Percentiles rank a stretch among this genome's conserved stretches.
Conservation (phyloP, 495 filamentous ascomycete genomes). For the Aspergillus saccharolyticus region DNA sequence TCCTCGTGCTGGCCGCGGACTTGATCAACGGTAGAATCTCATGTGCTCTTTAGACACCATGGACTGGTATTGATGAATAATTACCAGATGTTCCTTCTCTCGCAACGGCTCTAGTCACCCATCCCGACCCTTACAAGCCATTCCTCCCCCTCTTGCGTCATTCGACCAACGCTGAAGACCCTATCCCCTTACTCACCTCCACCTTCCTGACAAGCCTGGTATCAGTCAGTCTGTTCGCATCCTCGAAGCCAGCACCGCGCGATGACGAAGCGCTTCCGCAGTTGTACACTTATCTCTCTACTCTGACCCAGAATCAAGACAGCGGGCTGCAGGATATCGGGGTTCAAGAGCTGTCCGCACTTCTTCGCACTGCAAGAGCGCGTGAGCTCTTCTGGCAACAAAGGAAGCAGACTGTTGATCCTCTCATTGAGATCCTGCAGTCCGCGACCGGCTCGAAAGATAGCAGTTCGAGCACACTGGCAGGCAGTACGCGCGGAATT, state of each 20-base stretch:
- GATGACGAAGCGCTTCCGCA: constrained; percentile 79
- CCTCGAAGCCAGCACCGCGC: constrained; percentile 47
- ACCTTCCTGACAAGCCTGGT: constrained; percentile 80
- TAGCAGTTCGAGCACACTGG: constrained; percentile 60
- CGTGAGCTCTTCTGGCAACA: constrained; percentile 85
- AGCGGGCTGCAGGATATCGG: constrained; percentile 93
- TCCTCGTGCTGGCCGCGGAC: constrained; percentile 84
- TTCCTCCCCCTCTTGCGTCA: constrained; percentile 81
- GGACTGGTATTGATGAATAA: not conserved
- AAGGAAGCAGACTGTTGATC: constrained; percentile 72
- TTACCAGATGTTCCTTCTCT: constrained; percentile 70
- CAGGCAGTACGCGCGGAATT: constrained; percentile 55
- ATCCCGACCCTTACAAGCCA: constrained; percentile 73
- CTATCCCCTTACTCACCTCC: constrained; percentile 84
- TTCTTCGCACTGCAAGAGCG: constrained; percentile 72
- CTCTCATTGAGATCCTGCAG: constrained; percentile 77
- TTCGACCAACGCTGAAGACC: constrained; percentile 75
- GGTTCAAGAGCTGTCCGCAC: constrained; percentile 81
- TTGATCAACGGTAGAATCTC: constrained; percentile 69
- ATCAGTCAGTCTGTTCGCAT: constrained; percentile 57
- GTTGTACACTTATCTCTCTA: constrained; percentile 81
- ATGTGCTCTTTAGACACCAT: not conserved
- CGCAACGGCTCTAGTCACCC: constrained; percentile 65
- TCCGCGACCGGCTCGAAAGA: constrained; percentile 71
- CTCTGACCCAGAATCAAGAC: constrained; percentile 69